Evolutionary conservation across 768 basidiomycete genomes (phyloP), one percentile per base, ranked within the genome.

Genomic region (Russula vinacea): DNA sequence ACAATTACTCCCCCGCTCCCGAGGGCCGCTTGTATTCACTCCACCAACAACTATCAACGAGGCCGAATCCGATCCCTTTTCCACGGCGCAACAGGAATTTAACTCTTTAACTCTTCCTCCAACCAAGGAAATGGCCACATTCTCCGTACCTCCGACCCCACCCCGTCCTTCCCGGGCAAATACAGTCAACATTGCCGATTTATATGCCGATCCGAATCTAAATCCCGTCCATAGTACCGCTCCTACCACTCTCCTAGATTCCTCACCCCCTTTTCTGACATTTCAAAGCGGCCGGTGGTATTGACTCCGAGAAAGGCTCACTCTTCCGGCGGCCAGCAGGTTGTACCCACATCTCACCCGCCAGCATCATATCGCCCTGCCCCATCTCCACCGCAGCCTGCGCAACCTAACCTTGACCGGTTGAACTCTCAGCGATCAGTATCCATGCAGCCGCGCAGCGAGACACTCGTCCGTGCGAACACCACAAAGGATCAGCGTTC

Each of bases 121-220:
- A 53, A 58, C 69, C 68, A 72, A 70, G 68, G 72, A 74, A 59
- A 69, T 75, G 70, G 56, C 71, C 65, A 26, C 63, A 40, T 71
- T 5, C 29, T 29, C 65, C 53, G 63, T 76, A 55, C 71, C 80
- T 3, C 76, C 84, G 0, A 85, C 90, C 1, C 91, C 91, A 10
- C 86, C 88, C 2, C 83, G 92, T 50, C 92, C 91, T 0, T 91
- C 90, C 53, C 83, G 92, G 62, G 88, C 87, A 64, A 94, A 94
- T 74, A 94, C 92, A 5, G 88, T 87, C 39, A 92, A 81, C 59
- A 79, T 93, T 55, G 85, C 81, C 75, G 91, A 94, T 76, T 76
- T 92, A 70, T 87, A 87, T 73, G 77, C 83, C 5, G 58, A 75
- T 9, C 76, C 77, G 58, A 68, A 74, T 52, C 69, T 75, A 55